Conservation (phyloP, 495 filamentous ascomycete species). For the Geoglossum glabrum region DNA sequence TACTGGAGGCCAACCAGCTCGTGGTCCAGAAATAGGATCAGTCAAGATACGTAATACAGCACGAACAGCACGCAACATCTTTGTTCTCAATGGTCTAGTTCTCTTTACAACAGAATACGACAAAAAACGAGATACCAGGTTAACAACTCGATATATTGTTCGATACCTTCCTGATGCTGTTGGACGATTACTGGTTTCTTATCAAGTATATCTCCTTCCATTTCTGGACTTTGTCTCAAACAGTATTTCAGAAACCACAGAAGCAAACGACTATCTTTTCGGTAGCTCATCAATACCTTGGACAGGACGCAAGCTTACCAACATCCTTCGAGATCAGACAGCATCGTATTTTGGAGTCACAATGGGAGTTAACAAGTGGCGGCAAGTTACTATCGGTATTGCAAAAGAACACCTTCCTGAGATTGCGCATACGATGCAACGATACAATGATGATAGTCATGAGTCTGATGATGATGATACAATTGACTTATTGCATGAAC, state of each 20-base stretch:
- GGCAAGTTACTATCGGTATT: background rate
- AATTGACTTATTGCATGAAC: background rate
- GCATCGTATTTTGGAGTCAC: background rate
- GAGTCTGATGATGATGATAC: background rate
- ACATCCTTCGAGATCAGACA: background rate
- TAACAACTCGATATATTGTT: background rate
- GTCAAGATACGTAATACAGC: background rate
- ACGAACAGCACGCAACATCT: background rate
- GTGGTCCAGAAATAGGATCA: background rate
- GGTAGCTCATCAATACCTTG: background rate
- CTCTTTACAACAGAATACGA: background rate
- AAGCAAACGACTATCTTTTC: background rate
- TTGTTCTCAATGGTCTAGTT: background rate
- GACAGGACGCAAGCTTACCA: background rate
- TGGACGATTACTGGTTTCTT: background rate
- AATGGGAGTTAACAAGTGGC: background rate
- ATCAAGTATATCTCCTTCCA: background rate
- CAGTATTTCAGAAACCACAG: background rate
- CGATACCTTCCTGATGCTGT: background rate
- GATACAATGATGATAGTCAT: background rate
- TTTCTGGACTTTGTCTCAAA: background rate
- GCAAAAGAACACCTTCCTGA: background rate
- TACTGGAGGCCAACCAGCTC: background rate
- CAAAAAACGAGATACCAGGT: background rate
- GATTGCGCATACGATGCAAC: background rate